A percentile compares a stretch with the other conserved stretches of the same genome.
Conservation (phyloP, 805 yeast species). For the Metschnikowia henanensis region DNA sequence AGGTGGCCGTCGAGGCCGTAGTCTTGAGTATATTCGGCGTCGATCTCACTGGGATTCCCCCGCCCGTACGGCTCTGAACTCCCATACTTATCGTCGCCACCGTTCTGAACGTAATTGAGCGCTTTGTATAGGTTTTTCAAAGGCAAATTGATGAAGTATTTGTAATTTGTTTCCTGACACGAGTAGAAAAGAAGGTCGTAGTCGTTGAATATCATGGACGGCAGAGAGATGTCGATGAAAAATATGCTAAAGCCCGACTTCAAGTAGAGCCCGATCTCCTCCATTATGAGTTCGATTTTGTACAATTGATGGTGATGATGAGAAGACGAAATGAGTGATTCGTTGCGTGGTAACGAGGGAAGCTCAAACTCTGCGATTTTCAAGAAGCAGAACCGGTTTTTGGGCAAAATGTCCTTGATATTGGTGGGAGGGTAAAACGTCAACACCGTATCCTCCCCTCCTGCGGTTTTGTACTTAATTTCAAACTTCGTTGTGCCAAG, state of each 20-base stretch:
- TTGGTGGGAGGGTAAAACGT: slow-evolving; percentile 57
- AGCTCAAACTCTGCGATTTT: slow-evolving; percentile 51
- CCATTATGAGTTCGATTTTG: slow-evolving; percentile 47
- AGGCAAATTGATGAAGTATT: slow-evolving; percentile 45
- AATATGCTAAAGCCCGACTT: slow-evolving; percentile 52
- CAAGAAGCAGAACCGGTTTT: slow-evolving; percentile 47
- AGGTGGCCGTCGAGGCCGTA: slow-evolving; percentile 7
- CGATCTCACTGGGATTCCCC: slow-evolving; percentile 18
- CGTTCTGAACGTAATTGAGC: slow-evolving; percentile 37
- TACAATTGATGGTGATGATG: slow-evolving; percentile 24
- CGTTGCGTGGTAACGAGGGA: slow-evolving; percentile 14
- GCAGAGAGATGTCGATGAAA: slow-evolving; percentile 45
- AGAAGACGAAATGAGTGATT: not conserved
- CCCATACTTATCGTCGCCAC: slow-evolving; percentile 19
- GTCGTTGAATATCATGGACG: slow-evolving; percentile 41
- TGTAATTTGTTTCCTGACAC: slow-evolving; percentile 40
- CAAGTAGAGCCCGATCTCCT: slow-evolving; percentile 54
- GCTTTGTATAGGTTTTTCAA: slow-evolving; percentile 49
- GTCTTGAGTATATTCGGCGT: slow-evolving; percentile 21
- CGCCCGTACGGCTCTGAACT: slow-evolving; percentile 15
- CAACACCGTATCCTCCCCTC: slow-evolving; percentile 28
- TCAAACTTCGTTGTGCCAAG: slow-evolving; percentile 59
- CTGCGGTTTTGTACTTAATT: slow-evolving; percentile 32
- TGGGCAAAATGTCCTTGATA: slow-evolving; percentile 58
- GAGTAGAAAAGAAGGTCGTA: slow-evolving; percentile 44